Percentiles rank a stretch among this genome's conserved stretches.
phyloP scores from a whole-genome alignment of 2,329 filamentous ascomycete genomes.

The Penicillium digitatum region DNA sequence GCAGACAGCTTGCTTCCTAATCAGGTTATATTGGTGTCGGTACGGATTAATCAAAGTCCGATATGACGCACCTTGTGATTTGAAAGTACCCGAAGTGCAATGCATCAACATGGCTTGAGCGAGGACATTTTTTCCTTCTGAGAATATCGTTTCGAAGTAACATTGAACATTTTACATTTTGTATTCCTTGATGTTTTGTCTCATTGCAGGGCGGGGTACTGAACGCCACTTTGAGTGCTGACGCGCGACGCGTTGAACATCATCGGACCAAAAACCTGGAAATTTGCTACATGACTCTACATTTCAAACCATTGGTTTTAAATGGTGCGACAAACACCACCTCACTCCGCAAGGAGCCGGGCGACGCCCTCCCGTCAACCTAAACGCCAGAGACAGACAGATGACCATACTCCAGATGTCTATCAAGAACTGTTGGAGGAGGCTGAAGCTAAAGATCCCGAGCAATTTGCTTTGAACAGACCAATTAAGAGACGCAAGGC shows the following conservation, averaged over 20 bases:
- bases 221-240: background rate
- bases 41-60: slow-evolving; percentile 5
- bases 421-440: slow-evolving; percentile 45
- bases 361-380: slow-evolving; percentile 8
- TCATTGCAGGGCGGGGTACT: background rate
- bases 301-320: background rate
- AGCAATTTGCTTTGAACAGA: slow-evolving; percentile 23
- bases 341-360: slow-evolving; percentile 16
- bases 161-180: background rate
- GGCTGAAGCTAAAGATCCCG: slow-evolving; percentile 33
- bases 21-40: slow-evolving; percentile 7
- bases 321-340: slow-evolving; percentile 23
- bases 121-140: background rate
- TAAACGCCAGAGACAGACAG: slow-evolving; percentile 11
- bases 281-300: background rate
- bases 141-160: background rate
- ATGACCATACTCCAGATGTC: slow-evolving; percentile 34
- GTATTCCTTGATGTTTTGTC: background rate
- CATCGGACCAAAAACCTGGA: background rate
- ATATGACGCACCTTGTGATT: slow-evolving; percentile 7
- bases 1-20: background rate
- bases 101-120: background rate
- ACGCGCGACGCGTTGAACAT: slow-evolving; percentile 5
- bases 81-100: background rate
- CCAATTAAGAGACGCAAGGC: slow-evolving; percentile 41